Conservation (phyloP, 2,329 filamentous ascomycete species). For the Fusarium setosum region DNA sequence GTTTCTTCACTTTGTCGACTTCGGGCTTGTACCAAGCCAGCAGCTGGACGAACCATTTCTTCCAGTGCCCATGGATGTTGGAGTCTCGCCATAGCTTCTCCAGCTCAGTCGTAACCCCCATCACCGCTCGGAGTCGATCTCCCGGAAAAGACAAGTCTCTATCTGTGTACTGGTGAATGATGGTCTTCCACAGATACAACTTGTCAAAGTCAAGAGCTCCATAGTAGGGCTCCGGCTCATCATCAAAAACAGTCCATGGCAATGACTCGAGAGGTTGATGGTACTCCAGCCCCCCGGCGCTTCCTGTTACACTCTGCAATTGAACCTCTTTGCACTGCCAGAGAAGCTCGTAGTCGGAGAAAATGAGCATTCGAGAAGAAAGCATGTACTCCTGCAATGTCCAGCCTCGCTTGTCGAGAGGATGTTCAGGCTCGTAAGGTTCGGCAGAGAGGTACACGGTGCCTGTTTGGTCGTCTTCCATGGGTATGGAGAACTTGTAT, state of each 20-base stretch:
- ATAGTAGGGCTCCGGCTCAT: not conserved
- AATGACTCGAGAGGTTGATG: not conserved
- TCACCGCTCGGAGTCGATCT: not conserved
- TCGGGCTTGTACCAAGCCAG: not conserved
- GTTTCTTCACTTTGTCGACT: not conserved
- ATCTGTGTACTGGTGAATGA: not conserved
- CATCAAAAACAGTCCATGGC: not conserved
- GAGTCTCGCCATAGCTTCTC: not conserved
- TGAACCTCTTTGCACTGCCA: constrained; percentile 28
- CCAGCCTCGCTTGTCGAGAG: constrained; percentile 28
- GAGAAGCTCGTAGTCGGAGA: constrained; percentile 21
- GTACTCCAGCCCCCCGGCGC: not conserved
- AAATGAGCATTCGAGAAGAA: constrained; percentile 28
- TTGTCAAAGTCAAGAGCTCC: not conserved
- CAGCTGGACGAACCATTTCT: not conserved
- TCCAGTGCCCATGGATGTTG: not conserved
- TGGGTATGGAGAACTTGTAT: not conserved
- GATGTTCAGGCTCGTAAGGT: not conserved
- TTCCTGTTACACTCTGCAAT: constrained; percentile 3
- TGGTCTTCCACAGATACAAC: not conserved
- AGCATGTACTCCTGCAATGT: constrained; percentile 32
- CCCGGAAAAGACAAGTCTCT: not conserved
- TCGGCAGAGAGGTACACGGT: not conserved
- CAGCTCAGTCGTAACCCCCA: not conserved
- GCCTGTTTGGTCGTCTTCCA: not conserved